phyloP scores from a whole-genome alignment of 352 stramenopile species.

The Globisporangium uncinulatum region DNA sequence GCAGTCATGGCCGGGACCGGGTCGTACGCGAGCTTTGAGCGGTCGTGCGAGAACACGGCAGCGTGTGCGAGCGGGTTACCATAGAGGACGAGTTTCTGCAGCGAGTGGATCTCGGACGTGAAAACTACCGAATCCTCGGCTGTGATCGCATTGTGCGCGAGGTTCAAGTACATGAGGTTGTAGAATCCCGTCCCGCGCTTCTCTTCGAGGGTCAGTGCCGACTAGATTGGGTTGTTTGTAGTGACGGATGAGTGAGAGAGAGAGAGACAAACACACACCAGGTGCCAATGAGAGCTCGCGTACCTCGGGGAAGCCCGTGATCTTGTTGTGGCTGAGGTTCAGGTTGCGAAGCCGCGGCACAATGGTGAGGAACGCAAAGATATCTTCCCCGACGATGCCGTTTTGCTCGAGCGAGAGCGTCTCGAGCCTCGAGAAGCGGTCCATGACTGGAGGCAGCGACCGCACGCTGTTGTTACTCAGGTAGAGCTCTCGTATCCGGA shows the following conservation, averaged over 20 bases:
- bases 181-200: conserved; percentile 62
- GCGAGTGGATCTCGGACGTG: conserved; percentile 39
- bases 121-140: conserved; percentile 43
- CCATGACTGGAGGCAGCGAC: conserved; percentile 67
- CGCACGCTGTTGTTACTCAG: conserved; percentile 67
- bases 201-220: conserved; percentile 44
- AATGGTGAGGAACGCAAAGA: conserved; percentile 69
- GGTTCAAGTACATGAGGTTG: conserved; percentile 64
- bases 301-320: conserved; percentile 67
- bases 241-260: too few relatives aligned
- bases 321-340: conserved; percentile 79
- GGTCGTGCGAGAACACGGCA: conserved; percentile 57
- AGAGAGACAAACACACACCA: not conserved
- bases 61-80: conserved; percentile 62
- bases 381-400: conserved; percentile 49
- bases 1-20: conserved; percentile 52
- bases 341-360: conserved; percentile 61
- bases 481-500: conserved; percentile 76
- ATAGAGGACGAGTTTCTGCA: conserved; percentile 71
- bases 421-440: conserved; percentile 67
- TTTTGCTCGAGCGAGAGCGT: conserved; percentile 78
- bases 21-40: conserved; percentile 62
- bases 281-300: not conserved
- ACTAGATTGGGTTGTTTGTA: conserved; percentile 9
- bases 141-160: conserved; percentile 62